Conservation (phyloP, 1,284 basidiomycete species). For the Mrakiaceae sp. region DNA sequence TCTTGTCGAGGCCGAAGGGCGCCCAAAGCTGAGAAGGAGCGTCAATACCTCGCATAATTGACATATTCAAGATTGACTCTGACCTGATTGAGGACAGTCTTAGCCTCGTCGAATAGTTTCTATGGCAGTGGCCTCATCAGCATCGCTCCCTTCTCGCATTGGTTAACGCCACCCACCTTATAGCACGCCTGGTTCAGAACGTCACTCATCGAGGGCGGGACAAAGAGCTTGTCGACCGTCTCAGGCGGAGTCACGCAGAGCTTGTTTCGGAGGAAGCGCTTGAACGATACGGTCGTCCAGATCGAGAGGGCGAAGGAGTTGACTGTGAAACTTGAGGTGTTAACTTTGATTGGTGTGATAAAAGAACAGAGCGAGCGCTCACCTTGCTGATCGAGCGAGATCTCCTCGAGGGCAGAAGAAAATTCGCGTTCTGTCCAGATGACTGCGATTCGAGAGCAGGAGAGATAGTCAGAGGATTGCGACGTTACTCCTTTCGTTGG, state of each 20-base stretch:
- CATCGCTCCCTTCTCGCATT: too few relatives aligned
- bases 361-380: neutral
- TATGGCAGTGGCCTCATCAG: neutral
- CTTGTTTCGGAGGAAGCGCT: constrained; percentile 3
- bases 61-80: neutral
- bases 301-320: constrained; percentile 8
- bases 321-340: neutral
- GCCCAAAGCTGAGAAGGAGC: neutral
- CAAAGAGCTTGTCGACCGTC: constrained; percentile 3
- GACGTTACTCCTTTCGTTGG: neutral
- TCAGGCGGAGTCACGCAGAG: neutral
- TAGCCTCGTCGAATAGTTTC: constrained; percentile 7
- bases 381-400: constrained; percentile 6
- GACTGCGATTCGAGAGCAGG: neutral
- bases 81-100: neutral
- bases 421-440: constrained; percentile 7
- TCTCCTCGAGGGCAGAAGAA: neutral
- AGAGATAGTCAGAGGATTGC: neutral
- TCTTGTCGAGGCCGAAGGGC: neutral
- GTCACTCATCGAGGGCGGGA: neutral
- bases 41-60: neutral
- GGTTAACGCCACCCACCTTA: neutral
- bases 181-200: constrained; percentile 1
- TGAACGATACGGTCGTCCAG: constrained; percentile 5
- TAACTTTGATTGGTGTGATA: too few relatives aligned